Conservation (phyloP, 768 basidiomycete genomes). For the Tulasnella sp. region DNA sequence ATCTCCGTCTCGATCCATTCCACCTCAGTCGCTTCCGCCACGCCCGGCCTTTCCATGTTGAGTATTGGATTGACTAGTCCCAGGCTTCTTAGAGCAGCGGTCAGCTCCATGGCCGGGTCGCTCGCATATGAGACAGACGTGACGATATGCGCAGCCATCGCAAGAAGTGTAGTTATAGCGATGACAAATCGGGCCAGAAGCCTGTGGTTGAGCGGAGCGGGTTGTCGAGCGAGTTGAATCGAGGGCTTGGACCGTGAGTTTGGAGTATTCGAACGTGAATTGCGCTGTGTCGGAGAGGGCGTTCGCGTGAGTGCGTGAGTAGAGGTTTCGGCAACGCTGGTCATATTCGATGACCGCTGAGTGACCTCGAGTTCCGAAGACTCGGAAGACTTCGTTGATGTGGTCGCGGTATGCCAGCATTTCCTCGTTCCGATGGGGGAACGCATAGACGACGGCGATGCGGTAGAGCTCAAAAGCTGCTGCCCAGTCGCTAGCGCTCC, state of each 20-base stretch:
- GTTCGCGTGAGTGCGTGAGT: background rate
- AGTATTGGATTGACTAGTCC: background rate
- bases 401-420: background rate
- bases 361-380: background rate
- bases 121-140: background rate
- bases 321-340: background rate
- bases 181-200: background rate
- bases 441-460: background rate
- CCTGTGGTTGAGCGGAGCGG: background rate
- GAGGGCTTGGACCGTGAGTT: background rate
- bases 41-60: background rate
- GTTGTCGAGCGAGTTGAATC: background rate
- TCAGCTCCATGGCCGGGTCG: background rate
- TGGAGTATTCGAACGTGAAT: background rate
- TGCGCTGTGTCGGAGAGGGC: background rate
- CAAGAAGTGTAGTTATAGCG: background rate
- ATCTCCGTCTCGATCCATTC: background rate
- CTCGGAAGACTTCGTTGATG: background rate
- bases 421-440: slow-evolving; percentile 5
- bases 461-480: background rate
- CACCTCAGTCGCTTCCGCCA: background rate
- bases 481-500: background rate
- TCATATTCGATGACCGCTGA: background rate
- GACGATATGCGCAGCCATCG: background rate
- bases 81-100: background rate